These are phyloP conservation scores for Phialophora macrospora DNA, from an alignment of 2,329 filamentous ascomycete genomes.

Conservation along the genomic window DNA sequence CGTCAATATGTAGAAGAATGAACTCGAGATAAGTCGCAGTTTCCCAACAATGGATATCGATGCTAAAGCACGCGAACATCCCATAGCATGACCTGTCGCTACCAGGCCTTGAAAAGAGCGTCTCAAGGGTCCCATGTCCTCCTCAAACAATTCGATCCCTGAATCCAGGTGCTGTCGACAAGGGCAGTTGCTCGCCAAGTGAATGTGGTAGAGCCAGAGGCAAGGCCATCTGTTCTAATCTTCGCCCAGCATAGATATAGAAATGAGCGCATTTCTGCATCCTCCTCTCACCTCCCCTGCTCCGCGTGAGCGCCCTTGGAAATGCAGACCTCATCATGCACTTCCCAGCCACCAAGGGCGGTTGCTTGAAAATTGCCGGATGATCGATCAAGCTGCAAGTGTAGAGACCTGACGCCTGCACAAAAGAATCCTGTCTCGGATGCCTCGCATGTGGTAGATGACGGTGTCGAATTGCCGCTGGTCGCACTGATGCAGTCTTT, in stretches of 20 bases:
- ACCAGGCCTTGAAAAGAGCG: conserved; percentile 9
- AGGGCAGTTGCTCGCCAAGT: background rate
- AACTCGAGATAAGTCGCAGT: conserved; percentile 15
- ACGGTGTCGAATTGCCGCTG: conserved; percentile 7
- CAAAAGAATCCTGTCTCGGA: conserved; percentile 1
- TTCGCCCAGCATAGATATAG: background rate
- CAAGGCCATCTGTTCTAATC: background rate
- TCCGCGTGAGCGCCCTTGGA: background rate
- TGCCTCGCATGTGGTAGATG: conserved; percentile 3
- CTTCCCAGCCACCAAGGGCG: conserved; percentile 8
- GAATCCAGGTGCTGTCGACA: background rate
- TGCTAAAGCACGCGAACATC: background rate
- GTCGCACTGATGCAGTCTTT: background rate
- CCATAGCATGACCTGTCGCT: background rate
- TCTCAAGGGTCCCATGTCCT: background rate
- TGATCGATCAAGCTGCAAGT: conserved; percentile 21
- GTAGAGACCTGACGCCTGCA: conserved; percentile 23
- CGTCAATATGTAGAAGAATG: conserved; percentile 15
- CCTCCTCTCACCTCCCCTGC: background rate
- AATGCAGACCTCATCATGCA: background rate
- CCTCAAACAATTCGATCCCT: background rate
- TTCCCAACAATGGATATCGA: background rate
- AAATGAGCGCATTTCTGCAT: conserved; percentile 6
- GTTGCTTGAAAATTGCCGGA: conserved; percentile 16
- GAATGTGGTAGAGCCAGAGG: background rate